Evolutionary conservation across 257 asterid species (phyloP).

Genomic region (Misopates orontium): DNA sequence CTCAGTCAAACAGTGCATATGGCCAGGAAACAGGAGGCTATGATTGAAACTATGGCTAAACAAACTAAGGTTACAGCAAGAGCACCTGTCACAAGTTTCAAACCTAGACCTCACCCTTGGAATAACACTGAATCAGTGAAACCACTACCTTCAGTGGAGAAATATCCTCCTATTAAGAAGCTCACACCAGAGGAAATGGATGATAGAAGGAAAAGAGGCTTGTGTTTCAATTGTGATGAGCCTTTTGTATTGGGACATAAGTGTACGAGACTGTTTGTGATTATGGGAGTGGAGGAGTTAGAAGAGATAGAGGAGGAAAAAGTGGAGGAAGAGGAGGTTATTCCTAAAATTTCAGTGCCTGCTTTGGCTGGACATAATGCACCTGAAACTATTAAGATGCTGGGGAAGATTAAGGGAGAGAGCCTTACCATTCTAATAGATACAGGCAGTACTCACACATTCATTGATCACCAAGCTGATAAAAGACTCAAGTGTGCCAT

Average conservation of each 20-base stretch:
- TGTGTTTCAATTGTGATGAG: slow-evolving; percentile 7
- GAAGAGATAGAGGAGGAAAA: not conserved
- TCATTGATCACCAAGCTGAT: not conserved
- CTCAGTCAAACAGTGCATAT: not conserved
- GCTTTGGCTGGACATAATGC: not conserved
- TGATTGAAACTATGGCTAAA: not conserved
- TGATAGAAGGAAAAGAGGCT: not conserved
- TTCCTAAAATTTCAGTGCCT: not conserved
- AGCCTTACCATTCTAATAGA: not conserved
- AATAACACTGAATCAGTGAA: too few relatives aligned
- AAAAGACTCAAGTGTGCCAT: not conserved
- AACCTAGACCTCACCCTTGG: not conserved
- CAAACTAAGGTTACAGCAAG: not conserved
- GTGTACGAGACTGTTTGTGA: not conserved
- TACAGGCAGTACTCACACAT: not conserved
- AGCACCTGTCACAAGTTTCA: too few relatives aligned
- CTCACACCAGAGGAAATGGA: not conserved
- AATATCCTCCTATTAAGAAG: not conserved
- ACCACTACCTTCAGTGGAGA: too few relatives aligned
- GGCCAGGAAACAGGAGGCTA: not conserved
- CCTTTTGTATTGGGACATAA: not conserved
- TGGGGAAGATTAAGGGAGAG: too few relatives aligned
- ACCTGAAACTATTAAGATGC: not conserved
- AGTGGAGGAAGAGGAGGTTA: too few relatives aligned
- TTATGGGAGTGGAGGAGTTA: not conserved